These are phyloP conservation scores for Cladosporium sp. DNA, from an alignment of 2,329 filamentous ascomycete species.

Conservation along the genomic window DNA sequence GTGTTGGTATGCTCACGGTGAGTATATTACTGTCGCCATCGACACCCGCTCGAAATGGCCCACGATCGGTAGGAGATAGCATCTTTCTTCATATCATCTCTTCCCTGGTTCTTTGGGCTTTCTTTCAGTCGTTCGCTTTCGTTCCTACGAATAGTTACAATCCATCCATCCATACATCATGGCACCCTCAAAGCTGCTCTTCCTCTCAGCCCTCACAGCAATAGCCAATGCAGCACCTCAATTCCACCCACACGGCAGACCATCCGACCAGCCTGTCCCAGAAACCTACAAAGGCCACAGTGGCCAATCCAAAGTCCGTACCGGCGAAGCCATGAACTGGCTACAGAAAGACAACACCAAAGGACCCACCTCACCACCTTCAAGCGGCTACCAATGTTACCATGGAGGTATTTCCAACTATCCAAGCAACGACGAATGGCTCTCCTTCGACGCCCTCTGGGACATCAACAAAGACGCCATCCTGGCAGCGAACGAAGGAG, in stretches of 20 bases:
- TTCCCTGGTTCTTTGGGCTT: too few species aligned
- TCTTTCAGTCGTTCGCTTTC: too few species aligned
- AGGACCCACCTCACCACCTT: background rate
- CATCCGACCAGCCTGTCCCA: background rate
- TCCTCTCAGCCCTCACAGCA: background rate
- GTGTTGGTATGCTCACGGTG: too few species aligned
- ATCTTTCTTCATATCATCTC: too few species aligned
- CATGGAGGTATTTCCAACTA: slow-evolving; percentile 6
- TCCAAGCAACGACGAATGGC: slow-evolving; percentile 14
- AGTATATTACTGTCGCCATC: too few species aligned
- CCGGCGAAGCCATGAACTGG: background rate
- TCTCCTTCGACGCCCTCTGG: slow-evolving; percentile 19
- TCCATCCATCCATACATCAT: too few species aligned
- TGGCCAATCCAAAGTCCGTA: background rate
- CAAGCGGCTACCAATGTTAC: slow-evolving; percentile 17
- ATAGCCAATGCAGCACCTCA: background rate
- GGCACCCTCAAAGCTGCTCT: background rate
- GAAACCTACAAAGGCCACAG: background rate
- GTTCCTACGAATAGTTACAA: too few species aligned
- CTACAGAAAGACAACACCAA: background rate
- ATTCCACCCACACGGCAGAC: background rate
- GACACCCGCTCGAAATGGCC: too few species aligned
- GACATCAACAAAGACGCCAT: slow-evolving; percentile 20
- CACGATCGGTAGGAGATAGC: too few species aligned
- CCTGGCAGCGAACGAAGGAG: slow-evolving; percentile 19